Base-by-base conservation (phyloP, 2,329 filamentous ascomycete genomes). In the Diaporthe eres region DNA sequence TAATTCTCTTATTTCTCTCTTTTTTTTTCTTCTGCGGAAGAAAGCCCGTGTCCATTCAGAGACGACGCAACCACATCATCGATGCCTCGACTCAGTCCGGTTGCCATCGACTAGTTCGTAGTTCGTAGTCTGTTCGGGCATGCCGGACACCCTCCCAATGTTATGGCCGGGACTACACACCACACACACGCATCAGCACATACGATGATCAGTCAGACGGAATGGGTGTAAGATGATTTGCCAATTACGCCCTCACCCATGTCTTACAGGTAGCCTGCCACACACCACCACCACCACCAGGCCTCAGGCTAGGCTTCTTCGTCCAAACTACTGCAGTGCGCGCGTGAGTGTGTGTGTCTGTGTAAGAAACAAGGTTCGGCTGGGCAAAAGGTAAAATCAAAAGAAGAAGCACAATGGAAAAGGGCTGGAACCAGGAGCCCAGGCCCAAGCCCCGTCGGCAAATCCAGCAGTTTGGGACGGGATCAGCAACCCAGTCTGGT, bases 211-310 rank as follows among this genome's bases (percentile, higher is more conserved):
- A 42, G 65, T 70, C 65, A 70, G 31, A 53, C 6, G 49, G 31
- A 67, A 72, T 74, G 49, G 74, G 61, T 76, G 74, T 72, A 74
- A 74, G 70, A 74, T 76, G 74, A 76, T 75, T 75, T 71, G 74
- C 58, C 74, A 57, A 73, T 73, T 71, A 25, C 1, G 15, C 22
- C 28, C 13, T 22, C 65, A 6, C 49, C 49, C 49, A 55, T 42
- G 65, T 34, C 65, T 39, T 55, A 53, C 47, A 70, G 65, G 49
- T 55, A 39, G 37, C 65, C 61, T n/a, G 19, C 34, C 65, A 55
- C 34, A 34, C 47, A 37, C 57, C 39, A 37, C 9, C 44, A 39
- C 70, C 42, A 61, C 55, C 60, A 55, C 28, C 49, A 13, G 31
- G 15, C 49, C 1, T 15, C 49, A 51, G 31, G 63, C 44, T 39